A percentile compares a stretch with the other conserved stretches of the same genome.
Conservation (phyloP, 176 grass and related monocot genomes). For the Phyllostachys edulis region DNA sequence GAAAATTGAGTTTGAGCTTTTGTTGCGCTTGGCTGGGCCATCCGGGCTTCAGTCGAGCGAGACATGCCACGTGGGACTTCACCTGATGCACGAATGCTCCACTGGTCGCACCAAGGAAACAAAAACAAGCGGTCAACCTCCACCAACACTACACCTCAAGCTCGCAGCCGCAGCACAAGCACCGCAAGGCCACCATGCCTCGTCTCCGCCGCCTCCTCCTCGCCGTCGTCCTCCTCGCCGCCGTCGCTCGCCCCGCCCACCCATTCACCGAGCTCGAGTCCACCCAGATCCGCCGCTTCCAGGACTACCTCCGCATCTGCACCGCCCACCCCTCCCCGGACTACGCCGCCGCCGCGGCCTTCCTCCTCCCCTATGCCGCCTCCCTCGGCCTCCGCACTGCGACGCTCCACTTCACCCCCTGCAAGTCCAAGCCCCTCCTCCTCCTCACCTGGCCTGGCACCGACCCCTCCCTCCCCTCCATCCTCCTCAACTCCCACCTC, state of each 20-base stretch:
- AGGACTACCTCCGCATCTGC: constrained; percentile 77
- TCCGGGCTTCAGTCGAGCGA: neutral
- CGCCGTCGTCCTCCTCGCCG: constrained; percentile 26
- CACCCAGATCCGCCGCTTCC: constrained; percentile 57
- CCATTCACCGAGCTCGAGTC: constrained; percentile 55
- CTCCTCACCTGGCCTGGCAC: constrained; percentile 78
- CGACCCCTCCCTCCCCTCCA: constrained; percentile 63
- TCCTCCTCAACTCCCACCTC: constrained; percentile 91
- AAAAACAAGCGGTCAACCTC: too few relatives aligned
- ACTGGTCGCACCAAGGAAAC: neutral
- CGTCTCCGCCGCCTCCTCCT: neutral
- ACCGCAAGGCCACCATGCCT: neutral
- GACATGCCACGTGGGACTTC: neutral
- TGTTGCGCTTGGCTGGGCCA: neutral
- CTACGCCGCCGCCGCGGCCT: constrained; percentile 61
- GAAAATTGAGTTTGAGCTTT: neutral
- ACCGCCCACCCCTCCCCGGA: constrained; percentile 73
- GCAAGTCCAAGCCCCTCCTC: constrained; percentile 67
- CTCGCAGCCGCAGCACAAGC: neutral
- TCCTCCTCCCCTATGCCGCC: constrained; percentile 63
- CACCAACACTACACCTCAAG: neutral
- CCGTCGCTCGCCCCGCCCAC: neutral
- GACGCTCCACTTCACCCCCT: constrained; percentile 54
- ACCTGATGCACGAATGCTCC: neutral
- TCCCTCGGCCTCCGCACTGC: constrained; percentile 55